Evolutionary conservation across 805 yeast species (phyloP).

Genomic region (Kodamaea leandrae): DNA sequence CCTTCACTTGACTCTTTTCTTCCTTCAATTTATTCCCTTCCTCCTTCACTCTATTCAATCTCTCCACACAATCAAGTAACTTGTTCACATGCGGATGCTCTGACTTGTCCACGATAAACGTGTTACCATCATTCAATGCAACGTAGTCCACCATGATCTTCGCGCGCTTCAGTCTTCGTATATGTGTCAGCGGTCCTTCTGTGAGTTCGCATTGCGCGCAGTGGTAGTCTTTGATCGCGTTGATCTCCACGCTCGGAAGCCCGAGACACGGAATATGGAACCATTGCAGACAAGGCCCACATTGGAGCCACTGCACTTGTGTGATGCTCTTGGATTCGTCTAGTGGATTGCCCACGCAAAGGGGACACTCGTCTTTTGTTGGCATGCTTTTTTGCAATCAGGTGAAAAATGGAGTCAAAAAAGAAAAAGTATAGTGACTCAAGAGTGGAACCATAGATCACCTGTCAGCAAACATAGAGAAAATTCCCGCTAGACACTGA

Average conservation of each 20-base stretch:
- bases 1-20: background rate
- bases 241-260: constrained; percentile 34
- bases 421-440: too few relatives aligned
- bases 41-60: background rate
- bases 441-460: too few relatives aligned
- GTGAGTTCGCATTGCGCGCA: constrained; percentile 47
- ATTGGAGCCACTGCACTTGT: constrained; percentile 48
- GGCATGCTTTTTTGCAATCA: constrained; percentile 1
- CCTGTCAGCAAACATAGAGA: too few relatives aligned
- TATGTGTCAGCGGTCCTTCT: constrained; percentile 50
- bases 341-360: constrained; percentile 4
- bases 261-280: constrained; percentile 50
- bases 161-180: constrained; percentile 55
- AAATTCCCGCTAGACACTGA: too few relatives aligned
- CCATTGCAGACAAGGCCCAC: constrained; percentile 56
- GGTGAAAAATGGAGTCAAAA: too few relatives aligned
- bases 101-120: constrained; percentile 43
- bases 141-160: constrained; percentile 66
- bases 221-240: constrained; percentile 48
- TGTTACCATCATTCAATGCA: constrained; percentile 75
- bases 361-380: constrained; percentile 6
- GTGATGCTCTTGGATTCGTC: constrained; percentile 5
- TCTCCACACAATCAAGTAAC: constrained; percentile 17
- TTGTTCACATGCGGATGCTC: constrained; percentile 50
- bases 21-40: background rate